Percentiles rank a stretch among this genome's conserved stretches.
Conservation (phyloP, 169 alveolate species). For the Miamiensis avidus region DNA sequence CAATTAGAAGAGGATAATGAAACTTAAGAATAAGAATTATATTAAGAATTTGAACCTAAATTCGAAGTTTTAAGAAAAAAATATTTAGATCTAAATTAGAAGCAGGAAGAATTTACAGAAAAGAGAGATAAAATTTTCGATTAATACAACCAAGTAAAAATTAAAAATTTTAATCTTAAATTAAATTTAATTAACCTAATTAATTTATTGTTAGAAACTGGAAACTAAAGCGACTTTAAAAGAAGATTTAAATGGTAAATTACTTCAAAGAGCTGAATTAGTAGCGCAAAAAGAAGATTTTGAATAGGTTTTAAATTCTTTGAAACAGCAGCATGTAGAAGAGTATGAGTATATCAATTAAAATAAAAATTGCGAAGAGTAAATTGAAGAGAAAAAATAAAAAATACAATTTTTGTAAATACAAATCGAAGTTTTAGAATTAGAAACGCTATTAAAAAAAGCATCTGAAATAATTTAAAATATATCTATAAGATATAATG, state of each 20-base stretch:
- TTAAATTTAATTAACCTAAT: too few relatives aligned
- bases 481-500: background rate
- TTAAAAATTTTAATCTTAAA: too few relatives aligned
- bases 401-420: background rate
- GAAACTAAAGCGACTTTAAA: constrained; percentile 30
- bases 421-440: background rate
- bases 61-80: background rate
- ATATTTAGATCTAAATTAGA: too few relatives aligned
- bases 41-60: background rate
- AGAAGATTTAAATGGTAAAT: constrained; percentile 47
- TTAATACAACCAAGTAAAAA: background rate
- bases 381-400: background rate
- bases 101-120: background rate
- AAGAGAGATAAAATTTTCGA: background rate
- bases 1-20: background rate
- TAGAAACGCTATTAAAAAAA: background rate
- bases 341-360: constrained; percentile 28
- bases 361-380: background rate
- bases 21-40: background rate
- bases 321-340: constrained; percentile 10
- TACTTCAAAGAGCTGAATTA: constrained; percentile 47
- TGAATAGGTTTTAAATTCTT: constrained; percentile 25
- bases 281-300: constrained; percentile 41
- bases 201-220: constrained; percentile 1
- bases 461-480: background rate